These are phyloP conservation scores for Aotearoamyces nothofagi DNA, from an alignment of 2,329 filamentous ascomycete genomes.

Conservation along the genomic window DNA sequence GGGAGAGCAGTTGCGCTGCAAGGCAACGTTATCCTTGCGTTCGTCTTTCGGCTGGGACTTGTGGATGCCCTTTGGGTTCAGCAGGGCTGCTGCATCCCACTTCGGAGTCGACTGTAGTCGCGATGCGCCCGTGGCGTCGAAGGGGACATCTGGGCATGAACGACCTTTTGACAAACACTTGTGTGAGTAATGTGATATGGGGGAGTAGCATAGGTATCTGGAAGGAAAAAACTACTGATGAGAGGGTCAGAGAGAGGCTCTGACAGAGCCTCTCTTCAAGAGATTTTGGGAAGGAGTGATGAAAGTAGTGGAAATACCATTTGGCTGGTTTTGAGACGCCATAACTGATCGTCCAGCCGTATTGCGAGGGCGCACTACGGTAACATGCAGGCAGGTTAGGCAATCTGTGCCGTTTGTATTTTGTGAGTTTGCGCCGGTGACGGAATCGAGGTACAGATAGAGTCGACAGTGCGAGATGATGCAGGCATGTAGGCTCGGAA, in stretches of 20 bases:
- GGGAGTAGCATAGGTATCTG: no score
- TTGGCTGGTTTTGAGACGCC: conserved; percentile 20
- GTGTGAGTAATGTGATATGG: no score
- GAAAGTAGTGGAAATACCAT: conserved; percentile 16
- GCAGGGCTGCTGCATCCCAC: conserved; percentile 26
- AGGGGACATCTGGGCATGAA: conserved; percentile 12
- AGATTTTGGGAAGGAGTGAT: background rate
- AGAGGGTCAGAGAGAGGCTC: no score
- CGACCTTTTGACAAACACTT: no score
- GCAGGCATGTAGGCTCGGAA: no score
- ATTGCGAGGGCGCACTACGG: conserved; percentile 5
- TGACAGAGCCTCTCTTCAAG: background rate
- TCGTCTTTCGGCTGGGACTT: conserved; percentile 6
- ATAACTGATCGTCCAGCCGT: conserved; percentile 14
- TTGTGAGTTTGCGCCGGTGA: no score
- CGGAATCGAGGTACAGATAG: no score
- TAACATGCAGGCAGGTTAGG: no score
- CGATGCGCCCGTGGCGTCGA: conserved; percentile 9
- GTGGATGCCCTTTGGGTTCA: conserved; percentile 25
- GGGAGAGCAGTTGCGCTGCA: conserved; percentile 3
- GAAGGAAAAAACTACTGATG: no score
- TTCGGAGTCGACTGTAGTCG: conserved; percentile 7
- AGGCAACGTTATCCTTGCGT: background rate
- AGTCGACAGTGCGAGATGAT: no score
- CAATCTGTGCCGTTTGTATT: no score